phyloP scores from a whole-genome alignment of 495 filamentous ascomycete species.

The Paragyromitra xinjiangensis region DNA sequence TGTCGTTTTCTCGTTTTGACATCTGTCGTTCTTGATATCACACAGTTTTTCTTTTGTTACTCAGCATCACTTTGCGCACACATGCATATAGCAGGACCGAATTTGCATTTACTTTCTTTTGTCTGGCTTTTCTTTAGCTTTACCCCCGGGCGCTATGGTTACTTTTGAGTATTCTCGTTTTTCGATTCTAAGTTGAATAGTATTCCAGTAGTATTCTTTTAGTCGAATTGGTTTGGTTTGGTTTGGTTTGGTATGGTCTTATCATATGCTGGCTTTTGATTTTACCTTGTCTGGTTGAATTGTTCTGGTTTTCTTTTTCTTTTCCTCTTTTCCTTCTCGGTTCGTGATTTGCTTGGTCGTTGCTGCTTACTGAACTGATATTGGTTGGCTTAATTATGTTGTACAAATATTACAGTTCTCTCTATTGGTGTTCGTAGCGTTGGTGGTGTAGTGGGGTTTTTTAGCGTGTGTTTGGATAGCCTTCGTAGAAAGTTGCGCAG shows the following conservation, averaged over 20 bases:
- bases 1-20: neutral
- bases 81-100: slow-evolving; percentile 11
- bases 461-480: no score
- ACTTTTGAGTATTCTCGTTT: neutral
- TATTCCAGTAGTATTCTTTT: slow-evolving; percentile 25
- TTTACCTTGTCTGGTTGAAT: neutral
- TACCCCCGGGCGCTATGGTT: slow-evolving; percentile 19
- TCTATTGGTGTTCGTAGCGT: neutral
- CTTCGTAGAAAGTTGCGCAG: no score
- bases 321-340: no score
- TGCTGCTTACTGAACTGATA: slow-evolving; percentile 2
- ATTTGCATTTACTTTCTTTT: slow-evolving; percentile 19
- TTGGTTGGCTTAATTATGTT: slow-evolving; percentile 6
- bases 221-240: slow-evolving; percentile 3
- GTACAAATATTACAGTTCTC: slow-evolving; percentile 6
- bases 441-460: neutral
- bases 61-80: slow-evolving; percentile 11
- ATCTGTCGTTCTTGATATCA: slow-evolving; percentile 22
- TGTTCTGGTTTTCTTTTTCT: neutral
- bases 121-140: slow-evolving; percentile 13
- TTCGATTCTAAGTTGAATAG: slow-evolving; percentile 29
- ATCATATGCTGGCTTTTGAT: slow-evolving; percentile 11
- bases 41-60: slow-evolving; percentile 22
- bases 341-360: neutral
- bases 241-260: neutral